Conservation (phyloP, 345 rosid species). For the Ricinus communis region DNA sequence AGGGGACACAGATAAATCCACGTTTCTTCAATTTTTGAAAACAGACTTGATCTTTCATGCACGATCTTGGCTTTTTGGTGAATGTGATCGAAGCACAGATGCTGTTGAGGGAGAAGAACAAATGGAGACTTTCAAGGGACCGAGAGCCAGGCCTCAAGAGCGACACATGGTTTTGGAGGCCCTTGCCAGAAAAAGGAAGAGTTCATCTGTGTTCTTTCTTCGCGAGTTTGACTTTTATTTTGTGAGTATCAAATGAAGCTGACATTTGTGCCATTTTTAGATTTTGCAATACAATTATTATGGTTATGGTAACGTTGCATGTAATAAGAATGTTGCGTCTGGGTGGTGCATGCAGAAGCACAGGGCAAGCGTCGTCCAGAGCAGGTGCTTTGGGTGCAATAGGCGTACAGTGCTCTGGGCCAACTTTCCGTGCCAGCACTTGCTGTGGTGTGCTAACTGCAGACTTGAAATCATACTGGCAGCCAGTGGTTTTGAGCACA, state of each 20-base stretch:
- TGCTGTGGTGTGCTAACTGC: conserved; percentile 71
- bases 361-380: conserved; percentile 17
- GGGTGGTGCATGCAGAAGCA: conserved; percentile 12
- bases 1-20: conserved; percentile 12
- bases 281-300: neutral
- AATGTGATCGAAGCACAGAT: conserved; percentile 10
- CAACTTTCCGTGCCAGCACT: conserved; percentile 70
- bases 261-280: neutral
- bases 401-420: conserved; percentile 47
- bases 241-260: conserved; percentile 37
- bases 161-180: conserved; percentile 58
- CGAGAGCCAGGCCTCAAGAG: conserved; percentile 15
- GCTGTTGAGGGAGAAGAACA: conserved; percentile 10
- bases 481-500: conserved; percentile 43
- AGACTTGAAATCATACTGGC: conserved; percentile 35
- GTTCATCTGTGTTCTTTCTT: conserved; percentile 49
- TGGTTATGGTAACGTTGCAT: neutral
- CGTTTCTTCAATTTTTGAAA: conserved; percentile 26
- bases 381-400: conserved; percentile 69
- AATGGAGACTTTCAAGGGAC: conserved; percentile 7
- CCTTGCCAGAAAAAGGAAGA: conserved; percentile 47
- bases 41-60: conserved; percentile 27
- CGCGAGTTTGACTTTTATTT: conserved; percentile 70
- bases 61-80: conserved; percentile 13
- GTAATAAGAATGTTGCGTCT: neutral